Conservation (phyloP, 352 stramenopile genomes). For the Globisporangium polare region DNA sequence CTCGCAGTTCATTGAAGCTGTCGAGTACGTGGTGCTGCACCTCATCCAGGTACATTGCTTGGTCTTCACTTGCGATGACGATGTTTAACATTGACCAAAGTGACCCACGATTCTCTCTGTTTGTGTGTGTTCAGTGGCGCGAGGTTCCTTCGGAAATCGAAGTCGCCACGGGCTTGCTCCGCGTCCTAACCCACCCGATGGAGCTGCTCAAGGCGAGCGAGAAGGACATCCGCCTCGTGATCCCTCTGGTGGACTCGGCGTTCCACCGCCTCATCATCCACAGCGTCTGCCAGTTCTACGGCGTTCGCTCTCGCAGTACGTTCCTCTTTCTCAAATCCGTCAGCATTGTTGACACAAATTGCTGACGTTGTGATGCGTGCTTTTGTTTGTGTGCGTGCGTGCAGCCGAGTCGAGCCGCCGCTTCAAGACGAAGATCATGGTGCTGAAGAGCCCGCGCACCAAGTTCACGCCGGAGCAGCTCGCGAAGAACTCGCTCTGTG, state of each 20-base stretch:
- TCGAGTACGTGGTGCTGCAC: conserved; percentile 75
- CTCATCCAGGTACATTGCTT: conserved; percentile 60
- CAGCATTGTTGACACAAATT: neutral
- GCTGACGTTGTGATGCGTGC: neutral
- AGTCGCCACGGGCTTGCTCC: conserved; percentile 47
- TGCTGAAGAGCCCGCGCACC: conserved; percentile 58
- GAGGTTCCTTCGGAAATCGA: conserved; percentile 75
- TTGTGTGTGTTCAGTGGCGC: conserved; percentile 46
- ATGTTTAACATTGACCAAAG: neutral
- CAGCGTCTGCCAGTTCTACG: conserved; percentile 87
- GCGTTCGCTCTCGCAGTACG: conserved; percentile 78
- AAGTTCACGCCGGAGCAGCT: conserved; percentile 47
- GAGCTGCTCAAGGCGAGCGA: conserved; percentile 51
- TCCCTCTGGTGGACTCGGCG: conserved; percentile 75
- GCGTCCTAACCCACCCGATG: conserved; percentile 62
- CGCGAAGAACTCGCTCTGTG: conserved; percentile 58
- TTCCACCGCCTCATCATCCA: conserved; percentile 88
- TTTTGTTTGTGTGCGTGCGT: neutral
- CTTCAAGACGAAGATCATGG: conserved; percentile 81
- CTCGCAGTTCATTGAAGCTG: conserved; percentile 67
- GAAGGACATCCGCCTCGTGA: conserved; percentile 62
- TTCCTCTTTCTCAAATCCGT: conserved; percentile 7
- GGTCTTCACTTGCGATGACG: too few species aligned
- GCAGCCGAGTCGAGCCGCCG: conserved; percentile 62
- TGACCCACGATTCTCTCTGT: too few species aligned